Base-by-base conservation (phyloP, 2,329 filamentous ascomycete genomes). In the Gnomoniopsis sp. region DNA sequence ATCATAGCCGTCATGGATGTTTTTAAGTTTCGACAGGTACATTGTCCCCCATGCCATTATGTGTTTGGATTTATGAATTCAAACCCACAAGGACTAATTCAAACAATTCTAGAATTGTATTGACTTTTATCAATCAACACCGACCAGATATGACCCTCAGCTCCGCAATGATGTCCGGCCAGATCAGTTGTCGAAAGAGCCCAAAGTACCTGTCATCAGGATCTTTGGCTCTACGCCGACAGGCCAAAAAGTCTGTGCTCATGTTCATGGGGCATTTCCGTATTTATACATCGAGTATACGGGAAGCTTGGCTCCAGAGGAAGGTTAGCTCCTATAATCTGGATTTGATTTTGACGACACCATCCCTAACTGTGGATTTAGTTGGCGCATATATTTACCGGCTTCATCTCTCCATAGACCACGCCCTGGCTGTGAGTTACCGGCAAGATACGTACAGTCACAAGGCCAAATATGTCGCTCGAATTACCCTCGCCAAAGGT, bases 181-280 rank as follows among this genome's bases (percentile, higher is more conserved):
- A 50, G 84, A 81, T 21, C 81, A 87, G 67, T 75, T 82, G 60
- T 77, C 80, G 62, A 86, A 85, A 60, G 83, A 85, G 36, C 88
- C 90, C 11, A 88, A 86, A 64, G 86, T 98, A 0, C 93, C 95
- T 0, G 85, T 98, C 12, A 87, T 99, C 61, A 86, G 95, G 64
- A 84, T 96, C 12, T 99, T 98, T 74, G 95, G 95, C 1, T 88
- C 92, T 3, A 97, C 93, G 1, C 91, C 96, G 71, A 95, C 91
- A 0, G 95, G 95, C 0, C 93, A 98, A 74, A 97, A 96, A 70
- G 91, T 97, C 17, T 97, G 95, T 75, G 91, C 91, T 33, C 95
- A 99, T 76, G 86, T 99, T 57, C 95, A 98, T 73, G 95, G 96
- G 61, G 92, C 91, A 22, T 93, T 99, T 67, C 95, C 95, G 1